Evolutionary conservation across 1,284 basidiomycete species (phyloP).

Genomic region (Cystodermella granulosa): DNA sequence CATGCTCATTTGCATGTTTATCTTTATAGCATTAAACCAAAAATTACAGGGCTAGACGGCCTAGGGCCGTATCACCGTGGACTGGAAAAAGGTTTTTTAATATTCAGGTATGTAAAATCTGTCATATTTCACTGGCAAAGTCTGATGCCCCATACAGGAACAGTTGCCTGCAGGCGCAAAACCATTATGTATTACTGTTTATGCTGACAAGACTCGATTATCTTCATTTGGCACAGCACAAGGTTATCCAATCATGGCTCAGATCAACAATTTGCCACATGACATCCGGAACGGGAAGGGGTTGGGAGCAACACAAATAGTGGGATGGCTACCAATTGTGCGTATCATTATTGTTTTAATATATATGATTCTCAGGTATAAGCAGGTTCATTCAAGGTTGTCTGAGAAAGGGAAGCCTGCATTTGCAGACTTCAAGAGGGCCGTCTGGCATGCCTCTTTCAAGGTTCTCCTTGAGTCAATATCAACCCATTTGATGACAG

Average conservation of each 20-base stretch:
- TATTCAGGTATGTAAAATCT: no score
- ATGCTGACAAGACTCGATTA: conserved; percentile 45
- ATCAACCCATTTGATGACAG: conserved; percentile 19
- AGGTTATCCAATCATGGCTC: conserved; percentile 43
- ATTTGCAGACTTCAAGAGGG: conserved; percentile 32
- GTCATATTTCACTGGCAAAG: no score
- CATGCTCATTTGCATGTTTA: no score
- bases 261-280: conserved; percentile 35
- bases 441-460: conserved; percentile 36
- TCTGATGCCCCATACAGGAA: no score
- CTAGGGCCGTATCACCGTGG: no score
- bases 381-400: conserved; percentile 27
- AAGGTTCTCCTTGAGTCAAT: conserved; percentile 25
- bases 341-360: conserved; percentile 5
- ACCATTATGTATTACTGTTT: conserved; percentile 30
- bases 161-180: conserved; percentile 11
- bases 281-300: conserved; percentile 37
- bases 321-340: conserved; percentile 47
- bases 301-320: conserved; percentile 37
- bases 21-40: no score
- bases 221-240: conserved; percentile 43
- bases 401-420: conserved; percentile 23
- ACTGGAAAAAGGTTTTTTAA: no score
- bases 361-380: conserved; percentile 4
- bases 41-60: no score